Conservation (phyloP, 139 green algal genomes). For the Micractinium conductrix region DNA sequence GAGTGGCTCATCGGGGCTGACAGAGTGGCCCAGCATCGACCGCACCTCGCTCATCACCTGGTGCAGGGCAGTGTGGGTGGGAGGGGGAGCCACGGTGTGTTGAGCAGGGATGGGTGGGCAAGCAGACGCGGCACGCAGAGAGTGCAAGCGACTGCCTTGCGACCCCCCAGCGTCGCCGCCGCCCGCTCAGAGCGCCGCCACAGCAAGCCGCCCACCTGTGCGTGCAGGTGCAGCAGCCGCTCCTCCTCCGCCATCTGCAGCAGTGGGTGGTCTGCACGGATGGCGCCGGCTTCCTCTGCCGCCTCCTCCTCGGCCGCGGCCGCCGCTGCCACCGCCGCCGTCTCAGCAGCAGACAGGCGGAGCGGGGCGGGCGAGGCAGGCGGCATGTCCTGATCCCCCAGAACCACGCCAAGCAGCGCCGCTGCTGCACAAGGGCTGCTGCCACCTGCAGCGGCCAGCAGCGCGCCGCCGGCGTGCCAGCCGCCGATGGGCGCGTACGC, state of each 20-base stretch:
- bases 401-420: not conserved
- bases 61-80: not conserved
- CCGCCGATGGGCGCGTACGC: conserved; percentile 19
- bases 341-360: not conserved
- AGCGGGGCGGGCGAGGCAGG: conserved; percentile 28
- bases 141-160: not conserved
- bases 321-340: conserved; percentile 13
- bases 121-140: not conserved
- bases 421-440: not conserved
- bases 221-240: conserved; percentile 69
- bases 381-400: conserved; percentile 48
- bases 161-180: not conserved
- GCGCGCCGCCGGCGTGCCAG: conserved; percentile 22
- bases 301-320: not conserved
- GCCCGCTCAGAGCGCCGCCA: too few relatives aligned
- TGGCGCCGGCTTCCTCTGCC: conserved; percentile 20
- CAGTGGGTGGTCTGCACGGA: conserved; percentile 57
- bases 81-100: not conserved
- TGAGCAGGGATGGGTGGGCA: not conserved
- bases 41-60: conserved; percentile 77
- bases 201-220: conserved; percentile 42
- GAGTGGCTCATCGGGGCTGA: conserved; percentile 73
- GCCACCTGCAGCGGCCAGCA: not conserved
- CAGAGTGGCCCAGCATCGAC: conserved; percentile 61
- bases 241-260: conserved; percentile 68